phyloP scores from a whole-genome alignment of 2,329 filamentous ascomycete genomes.

The Pezicula carpinea region DNA sequence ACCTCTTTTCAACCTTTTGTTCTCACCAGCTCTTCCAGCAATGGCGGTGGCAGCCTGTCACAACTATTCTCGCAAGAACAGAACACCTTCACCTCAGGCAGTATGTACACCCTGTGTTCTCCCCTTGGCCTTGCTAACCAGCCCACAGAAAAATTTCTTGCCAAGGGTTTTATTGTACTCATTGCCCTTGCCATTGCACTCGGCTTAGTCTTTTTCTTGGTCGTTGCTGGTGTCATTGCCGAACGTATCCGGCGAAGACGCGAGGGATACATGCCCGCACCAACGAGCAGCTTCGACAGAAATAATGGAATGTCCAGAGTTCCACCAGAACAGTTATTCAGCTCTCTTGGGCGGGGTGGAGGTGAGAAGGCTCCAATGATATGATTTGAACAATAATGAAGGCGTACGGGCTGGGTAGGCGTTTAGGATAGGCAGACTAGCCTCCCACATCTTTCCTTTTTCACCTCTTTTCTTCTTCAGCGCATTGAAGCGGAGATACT shows the following conservation, averaged over 20 bases:
- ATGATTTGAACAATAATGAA: constrained; percentile 18
- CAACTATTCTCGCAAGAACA: constrained; percentile 79
- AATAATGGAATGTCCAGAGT: constrained; percentile 54
- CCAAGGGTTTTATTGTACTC: constrained; percentile 72
- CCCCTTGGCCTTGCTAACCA: constrained; percentile 9
- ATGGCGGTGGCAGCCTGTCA: constrained; percentile 68
- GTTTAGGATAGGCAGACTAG: constrained; percentile 26
- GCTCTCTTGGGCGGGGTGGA: constrained; percentile 26
- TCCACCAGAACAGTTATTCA: constrained; percentile 50
- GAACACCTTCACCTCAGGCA: constrained; percentile 63
- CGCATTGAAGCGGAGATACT: constrained; percentile 20
- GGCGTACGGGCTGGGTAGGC: constrained; percentile 24
- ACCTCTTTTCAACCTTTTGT: constrained; percentile 73
- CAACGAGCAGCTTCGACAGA: constrained; percentile 59
- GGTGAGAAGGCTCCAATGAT: constrained; percentile 24
- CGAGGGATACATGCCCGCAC: constrained; percentile 77
- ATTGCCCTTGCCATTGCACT: constrained; percentile 77
- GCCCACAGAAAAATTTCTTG: constrained; percentile 50
- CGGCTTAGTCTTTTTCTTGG: constrained; percentile 70
- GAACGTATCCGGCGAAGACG: constrained; percentile 72
- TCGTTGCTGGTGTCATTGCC: constrained; percentile 68
- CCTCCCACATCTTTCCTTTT: constrained; percentile 18
- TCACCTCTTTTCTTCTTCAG: constrained; percentile 15
- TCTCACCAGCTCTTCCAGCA: constrained; percentile 65
- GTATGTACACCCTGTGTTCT: constrained; percentile 41